Base-by-base conservation (phyloP, 2,329 filamentous ascomycete genomes). In the Neurospora crassa region DNA sequence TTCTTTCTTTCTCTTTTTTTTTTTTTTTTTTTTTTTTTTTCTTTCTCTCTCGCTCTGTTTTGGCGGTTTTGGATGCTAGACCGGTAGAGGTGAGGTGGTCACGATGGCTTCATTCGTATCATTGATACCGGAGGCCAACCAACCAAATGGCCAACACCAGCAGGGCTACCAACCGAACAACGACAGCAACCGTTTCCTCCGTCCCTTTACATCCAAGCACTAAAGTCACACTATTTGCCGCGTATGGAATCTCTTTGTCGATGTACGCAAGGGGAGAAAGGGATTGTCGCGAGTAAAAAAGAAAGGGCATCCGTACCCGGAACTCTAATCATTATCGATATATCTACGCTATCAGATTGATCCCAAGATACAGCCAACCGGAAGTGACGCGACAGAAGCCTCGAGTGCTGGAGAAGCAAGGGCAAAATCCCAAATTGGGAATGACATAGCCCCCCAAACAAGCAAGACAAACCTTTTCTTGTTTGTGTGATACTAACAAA, bases 31-130 rank as follows among this genome's bases (percentile, higher is more conserved):
- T n/a, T 29, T n/a, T n/a, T 18, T 34, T 68, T n/a, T 18, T n/a
- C 18, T n/a, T 37, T 18, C 18, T 68, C 7, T 40, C 24, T 6
- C 2, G 7, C 10, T 29, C 12, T 37, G 11, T 34, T 68, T 12
- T 40, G 24, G n/a, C 43, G 29, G 43, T 20, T 43, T 47, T 16
- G 37, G n/a, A 59, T 16, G 41, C 43, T 63, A 67, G 42, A 67
- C 53, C 70, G 70, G 67, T 72, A 68, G 67, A 68, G 59, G 42
- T n/a, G 43, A 59, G 29, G 68, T 70, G 53, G 72, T 71, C 42
- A 63, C 53, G 53, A 63, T 63, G 53, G 29, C 53, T 63, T 63
- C 53, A 63, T 14, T 24, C 45, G 45, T 53, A 53, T 53, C 20
- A 53, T 47, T 5, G 3, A 47, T 40, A 40, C 53, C 24, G 3